A percentile compares a stretch with the other conserved stretches of the same genome.
Conservation (phyloP, 345 rosid species). For the Pistacia atlantica region DNA sequence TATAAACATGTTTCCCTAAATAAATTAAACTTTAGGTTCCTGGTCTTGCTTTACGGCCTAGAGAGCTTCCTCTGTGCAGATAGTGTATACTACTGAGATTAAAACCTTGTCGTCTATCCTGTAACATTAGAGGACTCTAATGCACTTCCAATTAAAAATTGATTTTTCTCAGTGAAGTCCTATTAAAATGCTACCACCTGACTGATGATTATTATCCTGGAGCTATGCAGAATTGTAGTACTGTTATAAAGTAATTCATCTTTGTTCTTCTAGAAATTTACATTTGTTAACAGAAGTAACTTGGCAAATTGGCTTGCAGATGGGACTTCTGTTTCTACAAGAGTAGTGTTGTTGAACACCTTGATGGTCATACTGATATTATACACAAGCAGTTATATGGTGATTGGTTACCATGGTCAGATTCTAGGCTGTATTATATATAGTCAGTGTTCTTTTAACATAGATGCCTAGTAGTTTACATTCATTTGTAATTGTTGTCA, state of each 20-base stretch:
- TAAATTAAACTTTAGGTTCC: neutral
- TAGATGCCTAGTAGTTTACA: neutral
- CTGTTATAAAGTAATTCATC: constrained; percentile 7
- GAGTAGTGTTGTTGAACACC: constrained; percentile 91
- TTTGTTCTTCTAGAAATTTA: neutral
- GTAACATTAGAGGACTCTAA: neutral
- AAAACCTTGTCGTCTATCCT: neutral
- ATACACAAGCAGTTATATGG: constrained; percentile 81
- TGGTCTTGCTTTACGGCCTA: neutral
- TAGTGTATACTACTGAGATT: neutral
- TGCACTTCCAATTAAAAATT: neutral
- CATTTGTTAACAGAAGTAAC: constrained; percentile 9
- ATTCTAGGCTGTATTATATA: constrained; percentile 5
- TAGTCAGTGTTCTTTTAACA: neutral
- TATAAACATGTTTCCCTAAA: neutral
- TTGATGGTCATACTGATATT: constrained; percentile 93
- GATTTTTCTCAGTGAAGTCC: too few species aligned
- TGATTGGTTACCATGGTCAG: constrained; percentile 91
- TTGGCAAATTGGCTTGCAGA: constrained; percentile 47
- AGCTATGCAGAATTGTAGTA: constrained; percentile 4
- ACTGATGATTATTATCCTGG: neutral
- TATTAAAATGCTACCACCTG: neutral
- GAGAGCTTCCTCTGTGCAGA: neutral
- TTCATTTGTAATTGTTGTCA: constrained; percentile 23
- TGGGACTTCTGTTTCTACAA: constrained; percentile 97